These are phyloP conservation scores for Cylindrodendrum hubeiense DNA, from an alignment of 2,329 filamentous ascomycete species.

Conservation along the genomic window DNA sequence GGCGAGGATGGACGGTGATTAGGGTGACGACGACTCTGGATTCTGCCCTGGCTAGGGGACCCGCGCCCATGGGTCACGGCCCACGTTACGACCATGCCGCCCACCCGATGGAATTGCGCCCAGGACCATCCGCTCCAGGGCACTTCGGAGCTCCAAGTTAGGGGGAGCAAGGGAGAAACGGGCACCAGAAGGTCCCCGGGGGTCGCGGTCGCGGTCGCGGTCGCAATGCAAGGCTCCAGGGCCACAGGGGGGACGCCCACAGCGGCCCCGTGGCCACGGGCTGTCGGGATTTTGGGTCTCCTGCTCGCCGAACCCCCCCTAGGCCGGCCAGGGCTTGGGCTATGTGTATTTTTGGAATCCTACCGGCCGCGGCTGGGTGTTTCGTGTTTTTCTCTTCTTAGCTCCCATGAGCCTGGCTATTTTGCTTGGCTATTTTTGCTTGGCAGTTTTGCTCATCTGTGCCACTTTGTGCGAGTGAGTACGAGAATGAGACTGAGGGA, in stretches of 20 bases:
- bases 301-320: background rate
- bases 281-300: background rate
- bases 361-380: conserved; percentile 5
- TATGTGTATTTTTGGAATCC: conserved; percentile 25
- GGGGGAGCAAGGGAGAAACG: background rate
- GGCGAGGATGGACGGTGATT: background rate
- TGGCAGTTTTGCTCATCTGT: background rate
- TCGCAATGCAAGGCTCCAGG: too few relatives aligned
- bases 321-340: background rate
- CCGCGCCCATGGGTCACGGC: background rate
- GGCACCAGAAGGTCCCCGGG: background rate
- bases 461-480: background rate
- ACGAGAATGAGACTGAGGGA: background rate
- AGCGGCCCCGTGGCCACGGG: background rate
- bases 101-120: background rate
- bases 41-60: background rate
- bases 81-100: conserved; percentile 1
- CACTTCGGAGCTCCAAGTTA: background rate
- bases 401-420: background rate
- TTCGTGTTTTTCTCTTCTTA: conserved; percentile 11
- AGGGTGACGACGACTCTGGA: conserved; percentile 18
- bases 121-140: background rate
- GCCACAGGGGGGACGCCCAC: background rate
- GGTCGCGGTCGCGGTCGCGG: too few relatives aligned
- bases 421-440: background rate